These are phyloP conservation scores for Periglandula ipomoeae DNA, from an alignment of 2,329 filamentous ascomycete species.

Conservation along the genomic window DNA sequence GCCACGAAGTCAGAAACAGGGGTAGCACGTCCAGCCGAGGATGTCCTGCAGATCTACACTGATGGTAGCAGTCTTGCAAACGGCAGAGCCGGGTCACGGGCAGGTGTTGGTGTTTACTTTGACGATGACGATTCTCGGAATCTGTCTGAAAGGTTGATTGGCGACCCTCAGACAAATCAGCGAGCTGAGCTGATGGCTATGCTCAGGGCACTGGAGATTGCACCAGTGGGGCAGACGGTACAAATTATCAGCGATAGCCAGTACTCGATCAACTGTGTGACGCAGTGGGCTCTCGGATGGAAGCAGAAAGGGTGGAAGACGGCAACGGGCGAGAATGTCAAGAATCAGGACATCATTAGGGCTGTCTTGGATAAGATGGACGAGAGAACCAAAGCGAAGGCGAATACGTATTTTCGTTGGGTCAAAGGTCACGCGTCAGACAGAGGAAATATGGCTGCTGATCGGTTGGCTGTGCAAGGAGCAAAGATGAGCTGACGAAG, in stretches of 20 bases:
- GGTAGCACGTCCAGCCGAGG: slow-evolving; percentile 8
- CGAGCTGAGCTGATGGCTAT: slow-evolving; percentile 91
- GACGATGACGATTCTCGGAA: slow-evolving; percentile 48
- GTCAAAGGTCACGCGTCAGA: slow-evolving; percentile 76
- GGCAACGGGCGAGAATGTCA: slow-evolving; percentile 58
- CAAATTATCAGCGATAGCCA: slow-evolving; percentile 82
- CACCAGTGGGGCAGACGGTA: slow-evolving; percentile 57
- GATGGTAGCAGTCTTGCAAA: slow-evolving; percentile 55
- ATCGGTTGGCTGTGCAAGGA: slow-evolving; percentile 58
- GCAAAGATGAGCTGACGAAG: slow-evolving; percentile 19
- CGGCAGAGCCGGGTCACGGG: slow-evolving; percentile 43
- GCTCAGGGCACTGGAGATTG: slow-evolving; percentile 69
- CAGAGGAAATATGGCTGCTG: slow-evolving; percentile 71
- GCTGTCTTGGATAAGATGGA: slow-evolving; percentile 63
- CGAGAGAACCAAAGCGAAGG: slow-evolving; percentile 51
- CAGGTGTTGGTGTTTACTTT: slow-evolving; percentile 58
- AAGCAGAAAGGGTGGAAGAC: slow-evolving; percentile 68
- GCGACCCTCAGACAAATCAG: slow-evolving; percentile 80
- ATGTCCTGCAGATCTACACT: slow-evolving; percentile 41
- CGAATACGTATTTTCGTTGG: slow-evolving; percentile 69
- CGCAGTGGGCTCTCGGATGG: slow-evolving; percentile 76
- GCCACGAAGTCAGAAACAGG: background rate
- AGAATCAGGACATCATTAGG: slow-evolving; percentile 79
- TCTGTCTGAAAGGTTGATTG: slow-evolving; percentile 66
- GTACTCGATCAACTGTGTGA: slow-evolving; percentile 86